Percentiles rank a stretch among this genome's conserved stretches.
These are phyloP conservation scores for Ceratocystis destructans DNA, from an alignment of 2,329 filamentous ascomycete genomes.

Conservation along the genomic window DNA sequence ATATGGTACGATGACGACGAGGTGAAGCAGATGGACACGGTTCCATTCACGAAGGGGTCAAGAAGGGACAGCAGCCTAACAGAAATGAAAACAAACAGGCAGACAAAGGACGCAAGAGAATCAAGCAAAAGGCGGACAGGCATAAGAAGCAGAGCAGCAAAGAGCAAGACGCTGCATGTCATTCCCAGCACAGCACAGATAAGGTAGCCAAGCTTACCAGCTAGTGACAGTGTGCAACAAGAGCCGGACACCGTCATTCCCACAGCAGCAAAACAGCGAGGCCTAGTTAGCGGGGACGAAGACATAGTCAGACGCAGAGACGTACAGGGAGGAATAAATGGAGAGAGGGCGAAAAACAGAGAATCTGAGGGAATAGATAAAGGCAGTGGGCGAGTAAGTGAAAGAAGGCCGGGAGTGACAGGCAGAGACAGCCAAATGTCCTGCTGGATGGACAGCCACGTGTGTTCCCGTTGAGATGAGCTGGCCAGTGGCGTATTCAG, in stretches of 20 bases:
- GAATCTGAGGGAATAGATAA: too few species aligned
- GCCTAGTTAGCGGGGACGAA: not conserved
- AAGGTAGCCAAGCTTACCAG: not conserved
- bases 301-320: too few species aligned
- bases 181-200: not conserved
- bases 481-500: not conserved
- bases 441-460: not conserved
- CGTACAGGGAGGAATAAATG: too few species aligned
- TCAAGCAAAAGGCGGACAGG: not conserved
- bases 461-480: constrained; percentile 3
- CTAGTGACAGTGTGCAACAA: not conserved
- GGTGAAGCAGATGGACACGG: not conserved
- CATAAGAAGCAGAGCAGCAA: not conserved
- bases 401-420: too few species aligned
- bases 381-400: too few species aligned
- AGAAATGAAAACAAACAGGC: not conserved
- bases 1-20: not conserved
- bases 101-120: not conserved
- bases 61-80: not conserved
- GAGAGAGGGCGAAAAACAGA: too few species aligned
- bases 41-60: not conserved
- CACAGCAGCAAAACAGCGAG: not conserved
- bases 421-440: too few species aligned
- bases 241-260: not conserved
- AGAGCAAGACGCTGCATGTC: not conserved